Conservation (phyloP, 306 rosid genomes). For the Senna siamea region DNA sequence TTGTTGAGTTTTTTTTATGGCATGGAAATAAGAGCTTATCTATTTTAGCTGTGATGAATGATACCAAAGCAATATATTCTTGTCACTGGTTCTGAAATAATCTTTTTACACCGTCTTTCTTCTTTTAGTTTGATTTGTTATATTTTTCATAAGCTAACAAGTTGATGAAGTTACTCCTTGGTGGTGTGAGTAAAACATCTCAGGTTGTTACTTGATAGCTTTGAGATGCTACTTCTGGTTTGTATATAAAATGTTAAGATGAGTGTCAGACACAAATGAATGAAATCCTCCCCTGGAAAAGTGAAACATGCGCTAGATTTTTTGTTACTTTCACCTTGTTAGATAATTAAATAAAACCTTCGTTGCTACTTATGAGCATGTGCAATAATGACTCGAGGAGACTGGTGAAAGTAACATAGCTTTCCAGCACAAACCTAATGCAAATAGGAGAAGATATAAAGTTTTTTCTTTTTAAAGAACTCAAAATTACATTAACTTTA, state of each 20-base stretch:
- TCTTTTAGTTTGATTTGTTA: conserved; percentile 24
- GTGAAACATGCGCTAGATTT: background rate
- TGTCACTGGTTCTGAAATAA: background rate
- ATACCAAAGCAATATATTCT: conserved; percentile 19
- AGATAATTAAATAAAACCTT: background rate
- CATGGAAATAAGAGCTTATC: conserved; percentile 61
- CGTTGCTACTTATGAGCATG: background rate
- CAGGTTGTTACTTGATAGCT: conserved; percentile 15
- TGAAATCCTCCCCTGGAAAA: conserved; percentile 5
- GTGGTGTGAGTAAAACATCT: conserved; percentile 29
- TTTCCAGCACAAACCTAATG: too few species aligned
- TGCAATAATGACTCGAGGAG: too few species aligned
- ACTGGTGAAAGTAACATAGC: too few species aligned
- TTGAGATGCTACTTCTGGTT: conserved; percentile 12
- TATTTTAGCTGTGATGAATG: conserved; percentile 36
- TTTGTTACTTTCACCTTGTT: background rate
- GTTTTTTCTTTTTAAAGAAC: too few species aligned
- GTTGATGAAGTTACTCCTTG: conserved; percentile 15
- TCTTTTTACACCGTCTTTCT: conserved; percentile 10
- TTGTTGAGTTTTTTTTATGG: conserved; percentile 39
- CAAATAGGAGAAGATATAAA: too few species aligned
- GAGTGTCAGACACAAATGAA: background rate
- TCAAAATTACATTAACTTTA: too few species aligned
- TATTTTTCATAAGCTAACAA: conserved; percentile 25
- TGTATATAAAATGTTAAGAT: conserved; percentile 12